These are phyloP conservation scores for Rhizopogon roseolus DNA, from an alignment of 768 basidiomycete species.

Conservation along the genomic window DNA sequence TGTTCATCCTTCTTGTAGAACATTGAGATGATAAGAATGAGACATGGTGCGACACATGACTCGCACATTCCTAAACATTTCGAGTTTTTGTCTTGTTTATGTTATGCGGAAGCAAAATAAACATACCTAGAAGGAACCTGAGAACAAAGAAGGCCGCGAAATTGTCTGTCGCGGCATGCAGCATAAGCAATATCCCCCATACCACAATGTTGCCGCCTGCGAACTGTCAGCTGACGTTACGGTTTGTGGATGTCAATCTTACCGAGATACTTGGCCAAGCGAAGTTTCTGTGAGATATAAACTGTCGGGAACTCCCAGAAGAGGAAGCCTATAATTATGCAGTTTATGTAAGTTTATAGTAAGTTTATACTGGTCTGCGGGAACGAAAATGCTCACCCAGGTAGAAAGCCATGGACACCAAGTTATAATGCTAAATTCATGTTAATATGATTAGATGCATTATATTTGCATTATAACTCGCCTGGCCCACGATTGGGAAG, in stretches of 20 bases:
- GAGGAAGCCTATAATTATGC: conserved; percentile 38
- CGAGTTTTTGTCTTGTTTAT: not conserved
- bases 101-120: too few relatives aligned
- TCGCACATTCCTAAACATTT: conserved; percentile 54
- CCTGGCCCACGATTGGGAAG: conserved; percentile 59
- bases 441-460: conserved; percentile 1
- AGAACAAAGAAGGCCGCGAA: conserved; percentile 64
- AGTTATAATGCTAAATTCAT: conserved; percentile 48
- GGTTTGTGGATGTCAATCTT: not conserved
- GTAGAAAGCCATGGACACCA: conserved; percentile 63
- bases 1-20: conserved; percentile 70
- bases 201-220: conserved; percentile 52
- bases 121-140: conserved; percentile 53
- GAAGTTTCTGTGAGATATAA: conserved; percentile 57
- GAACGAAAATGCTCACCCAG: conserved; percentile 33
- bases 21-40: conserved; percentile 61
- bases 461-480: conserved; percentile 11
- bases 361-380: not conserved
- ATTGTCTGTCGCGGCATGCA: conserved; percentile 50
- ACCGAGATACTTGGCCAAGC: conserved; percentile 62
- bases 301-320: conserved; percentile 64
- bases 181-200: conserved; percentile 57
- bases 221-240: not conserved
- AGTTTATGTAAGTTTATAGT: not conserved
- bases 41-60: conserved; percentile 56